A percentile compares a stretch with the other conserved stretches of the same genome.
Conservation (phyloP, 805 yeast genomes). For the Candida pseudoglaebosa region DNA sequence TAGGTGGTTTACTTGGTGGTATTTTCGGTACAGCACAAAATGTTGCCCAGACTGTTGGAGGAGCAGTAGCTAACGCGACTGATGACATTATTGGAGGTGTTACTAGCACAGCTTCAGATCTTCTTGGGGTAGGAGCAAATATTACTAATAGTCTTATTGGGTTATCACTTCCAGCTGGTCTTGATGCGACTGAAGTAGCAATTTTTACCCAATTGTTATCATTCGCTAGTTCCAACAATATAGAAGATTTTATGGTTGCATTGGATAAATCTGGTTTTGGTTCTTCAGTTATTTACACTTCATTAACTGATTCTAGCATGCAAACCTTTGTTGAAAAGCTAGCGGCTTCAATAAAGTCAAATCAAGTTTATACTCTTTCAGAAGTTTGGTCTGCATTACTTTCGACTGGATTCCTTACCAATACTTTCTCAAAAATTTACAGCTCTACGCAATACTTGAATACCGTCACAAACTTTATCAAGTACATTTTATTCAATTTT, state of each 20-base stretch:
- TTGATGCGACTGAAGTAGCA: constrained; percentile 1
- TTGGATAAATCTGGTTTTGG: constrained; percentile 12
- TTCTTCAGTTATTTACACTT: constrained; percentile 10
- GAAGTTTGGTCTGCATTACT: background rate
- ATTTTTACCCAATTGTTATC: constrained; percentile 6
- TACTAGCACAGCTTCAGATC: constrained; percentile 4
- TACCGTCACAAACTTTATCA: background rate
- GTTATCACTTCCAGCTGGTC: background rate
- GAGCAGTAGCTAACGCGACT: constrained; percentile 3
- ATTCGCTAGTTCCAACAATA: constrained; percentile 8
- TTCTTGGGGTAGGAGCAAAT: constrained; percentile 3
- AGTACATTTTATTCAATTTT: no score
- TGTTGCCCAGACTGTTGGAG: background rate
- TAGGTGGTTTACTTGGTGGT: constrained; percentile 7
- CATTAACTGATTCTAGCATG: constrained; percentile 9
- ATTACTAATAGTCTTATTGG: constrained; percentile 2
- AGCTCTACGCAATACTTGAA: constrained; percentile 1
- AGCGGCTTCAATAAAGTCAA: constrained; percentile 3
- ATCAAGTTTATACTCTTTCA: background rate
- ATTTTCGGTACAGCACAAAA: constrained; percentile 3
- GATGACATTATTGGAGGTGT: constrained; percentile 3
- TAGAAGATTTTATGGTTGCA: constrained; percentile 9
- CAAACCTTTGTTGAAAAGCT: constrained; percentile 8
- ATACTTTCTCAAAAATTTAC: background rate
- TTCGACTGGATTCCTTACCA: constrained; percentile 1